phyloP scores from a whole-genome alignment of 345 rosid genomes.

The Rhizophora apiculata region DNA sequence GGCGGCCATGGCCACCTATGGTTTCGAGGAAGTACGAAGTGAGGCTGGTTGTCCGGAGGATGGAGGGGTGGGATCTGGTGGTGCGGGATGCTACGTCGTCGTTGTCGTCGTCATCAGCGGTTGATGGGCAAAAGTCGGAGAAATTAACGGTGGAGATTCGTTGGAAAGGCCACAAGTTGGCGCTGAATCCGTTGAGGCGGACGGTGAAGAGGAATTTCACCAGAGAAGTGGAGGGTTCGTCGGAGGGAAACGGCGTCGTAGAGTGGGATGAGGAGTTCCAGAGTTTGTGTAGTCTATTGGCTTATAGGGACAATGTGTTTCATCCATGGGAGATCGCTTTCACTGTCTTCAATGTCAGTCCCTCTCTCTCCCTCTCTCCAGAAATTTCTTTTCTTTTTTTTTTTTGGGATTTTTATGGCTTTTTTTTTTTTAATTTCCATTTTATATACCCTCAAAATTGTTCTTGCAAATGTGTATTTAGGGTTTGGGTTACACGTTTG shows the following conservation, averaged over 20 bases:
- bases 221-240: slow-evolving; percentile 41
- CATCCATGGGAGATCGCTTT: slow-evolving; percentile 95
- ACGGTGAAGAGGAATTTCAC: slow-evolving; percentile 84
- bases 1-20: slow-evolving; percentile 94
- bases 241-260: slow-evolving; percentile 45
- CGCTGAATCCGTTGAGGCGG: slow-evolving; percentile 68
- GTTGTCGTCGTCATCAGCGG: slow-evolving; percentile 2
- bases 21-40: slow-evolving; percentile 76
- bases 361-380: neutral
- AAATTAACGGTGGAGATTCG: slow-evolving; percentile 75
- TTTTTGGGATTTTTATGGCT: neutral
- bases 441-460: neutral
- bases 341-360: slow-evolving; percentile 76
- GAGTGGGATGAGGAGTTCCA: slow-evolving; percentile 86
- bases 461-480: neutral
- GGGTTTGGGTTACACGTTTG: neutral
- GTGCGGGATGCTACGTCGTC: slow-evolving; percentile 22
- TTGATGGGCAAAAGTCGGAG: slow-evolving; percentile 28
- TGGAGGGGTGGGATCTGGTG: slow-evolving; percentile 84
- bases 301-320: slow-evolving; percentile 67
- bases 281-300: slow-evolving; percentile 61
- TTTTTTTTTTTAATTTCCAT: neutral
- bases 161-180: slow-evolving; percentile 93
- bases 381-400: too few relatives aligned
- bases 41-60: slow-evolving; percentile 49